Evolutionary conservation across 805 yeast genomes (phyloP).

Genomic region (Ogataea siamensis): DNA sequence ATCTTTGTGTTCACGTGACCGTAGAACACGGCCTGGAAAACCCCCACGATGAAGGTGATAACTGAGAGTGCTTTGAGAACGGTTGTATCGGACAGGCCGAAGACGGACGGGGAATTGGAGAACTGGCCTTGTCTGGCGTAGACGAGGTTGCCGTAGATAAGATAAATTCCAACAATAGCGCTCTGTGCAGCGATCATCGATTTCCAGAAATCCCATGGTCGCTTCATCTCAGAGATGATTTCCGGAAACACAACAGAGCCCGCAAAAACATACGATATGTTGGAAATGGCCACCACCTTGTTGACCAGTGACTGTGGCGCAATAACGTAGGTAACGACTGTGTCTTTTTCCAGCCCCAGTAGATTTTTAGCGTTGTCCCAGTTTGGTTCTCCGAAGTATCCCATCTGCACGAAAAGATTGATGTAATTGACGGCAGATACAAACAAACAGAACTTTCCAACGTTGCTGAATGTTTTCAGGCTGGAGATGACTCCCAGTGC

Average conservation of each 20-base stretch:
- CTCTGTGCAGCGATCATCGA: slow-evolving; percentile 44
- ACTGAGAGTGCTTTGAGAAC: slow-evolving; percentile 38
- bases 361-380: slow-evolving; percentile 23
- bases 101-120: slow-evolving; percentile 42
- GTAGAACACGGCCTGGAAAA: slow-evolving; percentile 44
- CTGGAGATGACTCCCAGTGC: slow-evolving; percentile 42
- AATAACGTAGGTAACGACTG: slow-evolving; percentile 16
- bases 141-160: slow-evolving; percentile 42
- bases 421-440: slow-evolving; percentile 22
- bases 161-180: slow-evolving; percentile 39
- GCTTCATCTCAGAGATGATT: slow-evolving; percentile 47
- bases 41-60: slow-evolving; percentile 38
- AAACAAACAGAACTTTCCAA: slow-evolving; percentile 30
- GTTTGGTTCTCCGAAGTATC: slow-evolving; percentile 22
- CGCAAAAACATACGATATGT: slow-evolving; percentile 49
- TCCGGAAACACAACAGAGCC: slow-evolving; percentile 50
- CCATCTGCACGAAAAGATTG: slow-evolving; percentile 20
- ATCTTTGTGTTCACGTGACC: slow-evolving; percentile 48
- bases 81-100: slow-evolving; percentile 35
- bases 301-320: slow-evolving; percentile 24
- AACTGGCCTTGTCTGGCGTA: slow-evolving; percentile 48
- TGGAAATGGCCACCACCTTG: slow-evolving; percentile 41
- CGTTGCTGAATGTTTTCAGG: slow-evolving; percentile 38
- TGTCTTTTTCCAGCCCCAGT: slow-evolving; percentile 24
- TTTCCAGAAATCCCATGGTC: slow-evolving; percentile 49